Percentiles rank a stretch among this genome's conserved stretches.
phyloP scores from a whole-genome alignment of 2,329 filamentous ascomycete species.

The Rhynchosporium graminicola region DNA sequence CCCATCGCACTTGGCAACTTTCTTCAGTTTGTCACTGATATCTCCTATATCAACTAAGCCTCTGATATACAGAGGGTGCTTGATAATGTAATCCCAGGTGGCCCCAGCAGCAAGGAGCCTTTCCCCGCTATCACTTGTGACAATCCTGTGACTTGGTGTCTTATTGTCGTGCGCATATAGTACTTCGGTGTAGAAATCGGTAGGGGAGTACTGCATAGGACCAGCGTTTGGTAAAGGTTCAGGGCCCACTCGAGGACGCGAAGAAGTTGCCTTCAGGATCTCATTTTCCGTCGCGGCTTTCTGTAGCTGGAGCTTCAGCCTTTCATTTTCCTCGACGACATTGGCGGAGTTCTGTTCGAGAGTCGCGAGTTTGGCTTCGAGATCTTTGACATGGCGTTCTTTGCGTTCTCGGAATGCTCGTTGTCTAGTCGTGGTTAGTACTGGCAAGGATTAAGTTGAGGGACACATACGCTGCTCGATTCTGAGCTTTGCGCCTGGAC shows the following conservation, averaged over 20 bases:
- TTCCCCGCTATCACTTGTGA: slow-evolving; percentile 65
- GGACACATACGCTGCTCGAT: slow-evolving; percentile 66
- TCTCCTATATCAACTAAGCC: slow-evolving; percentile 79
- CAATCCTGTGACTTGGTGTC: slow-evolving; percentile 67
- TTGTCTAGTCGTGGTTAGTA: slow-evolving; percentile 59
- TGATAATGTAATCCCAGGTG: slow-evolving; percentile 88
- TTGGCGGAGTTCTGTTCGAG: slow-evolving; percentile 74
- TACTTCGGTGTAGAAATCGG: slow-evolving; percentile 68
- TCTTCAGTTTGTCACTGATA: slow-evolving; percentile 78
- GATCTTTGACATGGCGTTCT: slow-evolving; percentile 89
- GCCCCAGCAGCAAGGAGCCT: slow-evolving; percentile 72
- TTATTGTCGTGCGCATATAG: slow-evolving; percentile 63
- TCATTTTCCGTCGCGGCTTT: slow-evolving; percentile 89
- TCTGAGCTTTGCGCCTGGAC: slow-evolving; percentile 68
- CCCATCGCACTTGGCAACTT: slow-evolving; percentile 77
- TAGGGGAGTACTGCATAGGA: slow-evolving; percentile 70
- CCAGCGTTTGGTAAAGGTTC: slow-evolving; percentile 53
- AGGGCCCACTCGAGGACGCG: slow-evolving; percentile 43
- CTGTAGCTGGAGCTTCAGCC: slow-evolving; percentile 79
- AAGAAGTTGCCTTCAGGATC: slow-evolving; percentile 79
- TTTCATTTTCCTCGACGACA: slow-evolving; percentile 81
- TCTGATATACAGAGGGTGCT: slow-evolving; percentile 72
- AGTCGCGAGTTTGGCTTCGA: slow-evolving; percentile 79
- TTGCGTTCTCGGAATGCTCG: slow-evolving; percentile 95
- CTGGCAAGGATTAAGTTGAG: neutral